phyloP scores from a whole-genome alignment of 2,329 filamentous ascomycete genomes.

The Clonostachys solani region DNA sequence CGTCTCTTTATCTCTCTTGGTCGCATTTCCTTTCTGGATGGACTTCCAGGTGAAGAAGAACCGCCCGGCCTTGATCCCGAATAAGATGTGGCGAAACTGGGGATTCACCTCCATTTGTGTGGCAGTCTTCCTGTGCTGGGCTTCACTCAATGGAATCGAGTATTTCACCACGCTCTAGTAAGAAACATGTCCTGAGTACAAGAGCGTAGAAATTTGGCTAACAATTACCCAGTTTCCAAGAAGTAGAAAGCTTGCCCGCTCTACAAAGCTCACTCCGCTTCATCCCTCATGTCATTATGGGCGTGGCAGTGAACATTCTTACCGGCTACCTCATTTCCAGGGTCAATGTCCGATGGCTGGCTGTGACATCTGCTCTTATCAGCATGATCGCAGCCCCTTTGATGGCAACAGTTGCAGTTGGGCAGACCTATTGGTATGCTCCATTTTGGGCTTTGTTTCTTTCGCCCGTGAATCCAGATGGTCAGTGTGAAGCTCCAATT shows the following conservation, averaged over 20 bases:
- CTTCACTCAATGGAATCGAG: conserved; percentile 39
- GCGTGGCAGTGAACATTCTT: conserved; percentile 31
- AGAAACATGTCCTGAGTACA: conserved; percentile 7
- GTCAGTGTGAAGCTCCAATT: conserved; percentile 8
- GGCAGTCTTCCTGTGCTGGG: conserved; percentile 40
- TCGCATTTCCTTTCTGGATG: conserved; percentile 51
- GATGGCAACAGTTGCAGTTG: conserved; percentile 46
- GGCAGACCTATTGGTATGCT: conserved; percentile 45
- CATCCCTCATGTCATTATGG: conserved; percentile 39
- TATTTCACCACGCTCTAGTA: conserved; percentile 43
- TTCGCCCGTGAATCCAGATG: conserved; percentile 36
- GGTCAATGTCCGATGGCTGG: conserved; percentile 29
- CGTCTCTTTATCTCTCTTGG: conserved; percentile 34
- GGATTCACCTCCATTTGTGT: conserved; percentile 52
- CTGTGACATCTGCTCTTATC: conserved; percentile 32
- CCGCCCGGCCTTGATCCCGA: conserved; percentile 54
- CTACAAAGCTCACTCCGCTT: conserved; percentile 42
- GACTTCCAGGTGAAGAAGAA: conserved; percentile 37
- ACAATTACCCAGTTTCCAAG: conserved; percentile 33
- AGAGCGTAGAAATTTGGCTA: conserved; percentile 1
- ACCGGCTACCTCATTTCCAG: conserved; percentile 34
- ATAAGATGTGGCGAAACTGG: conserved; percentile 51
- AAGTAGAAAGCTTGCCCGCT: conserved; percentile 37
- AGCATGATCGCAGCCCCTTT: conserved; percentile 42
- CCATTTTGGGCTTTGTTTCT: conserved; percentile 38